Evolutionary conservation across 192 early-diverging fungal species (phyloP).

Genomic region (Umbelopsis vinacea): DNA sequence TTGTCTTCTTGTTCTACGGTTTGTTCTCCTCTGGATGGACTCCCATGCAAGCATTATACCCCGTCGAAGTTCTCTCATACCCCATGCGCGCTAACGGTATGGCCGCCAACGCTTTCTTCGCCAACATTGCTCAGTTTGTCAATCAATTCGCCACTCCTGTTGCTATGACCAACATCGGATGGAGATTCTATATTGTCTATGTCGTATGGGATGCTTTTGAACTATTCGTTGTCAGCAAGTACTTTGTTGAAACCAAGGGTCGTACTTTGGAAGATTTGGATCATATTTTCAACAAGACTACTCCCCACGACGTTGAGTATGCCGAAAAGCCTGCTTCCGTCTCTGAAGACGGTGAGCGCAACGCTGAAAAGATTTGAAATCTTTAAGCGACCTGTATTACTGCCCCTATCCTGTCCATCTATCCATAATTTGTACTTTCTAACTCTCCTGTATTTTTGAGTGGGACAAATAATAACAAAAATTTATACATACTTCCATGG

Average conservation of each 20-base stretch:
- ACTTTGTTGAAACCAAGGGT: conserved; percentile 72
- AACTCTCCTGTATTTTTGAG: no score
- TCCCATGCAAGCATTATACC: conserved; percentile 51
- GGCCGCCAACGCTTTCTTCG: conserved; percentile 43
- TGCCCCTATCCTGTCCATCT: background rate
- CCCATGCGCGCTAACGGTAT: conserved; percentile 52
- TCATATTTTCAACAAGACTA: conserved; percentile 57
- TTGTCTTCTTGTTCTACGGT: conserved; percentile 46
- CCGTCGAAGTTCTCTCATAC: conserved; percentile 49
- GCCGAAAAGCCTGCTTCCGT: background rate
- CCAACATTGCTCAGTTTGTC: conserved; percentile 45
- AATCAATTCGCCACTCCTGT: conserved; percentile 22
- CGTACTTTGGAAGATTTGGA: conserved; percentile 85
- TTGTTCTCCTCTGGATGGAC: conserved; percentile 54
- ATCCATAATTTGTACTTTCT: no score
- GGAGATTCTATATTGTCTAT: conserved; percentile 35
- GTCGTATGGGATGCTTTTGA: conserved; percentile 27
- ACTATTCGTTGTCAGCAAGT: conserved; percentile 28
- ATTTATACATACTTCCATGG: no score
- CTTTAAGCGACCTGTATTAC: background rate
- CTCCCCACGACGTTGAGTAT: conserved; percentile 9
- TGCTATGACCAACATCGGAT: conserved; percentile 29
- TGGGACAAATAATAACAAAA: no score
- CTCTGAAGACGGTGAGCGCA: background rate
- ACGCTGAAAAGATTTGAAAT: background rate